These are phyloP conservation scores for Penicillium tannophilum DNA, from an alignment of 495 filamentous ascomycete genomes.

Conservation along the genomic window DNA sequence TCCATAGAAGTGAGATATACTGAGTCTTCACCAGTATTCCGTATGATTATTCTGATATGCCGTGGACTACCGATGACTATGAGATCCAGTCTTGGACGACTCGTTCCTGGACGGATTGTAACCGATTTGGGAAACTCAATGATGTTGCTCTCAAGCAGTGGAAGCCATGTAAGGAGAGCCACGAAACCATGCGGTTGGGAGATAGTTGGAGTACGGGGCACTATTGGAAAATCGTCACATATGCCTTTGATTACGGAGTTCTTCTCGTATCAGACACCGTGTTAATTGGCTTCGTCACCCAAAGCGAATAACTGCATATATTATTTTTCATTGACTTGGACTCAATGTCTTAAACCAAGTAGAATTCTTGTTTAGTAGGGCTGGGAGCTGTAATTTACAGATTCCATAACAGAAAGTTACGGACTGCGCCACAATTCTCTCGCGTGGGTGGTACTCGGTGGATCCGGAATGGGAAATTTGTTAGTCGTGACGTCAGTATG, in stretches of 20 bases:
- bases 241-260: neutral
- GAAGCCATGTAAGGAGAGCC: neutral
- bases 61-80: neutral
- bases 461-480: conserved; percentile 8
- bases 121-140: neutral
- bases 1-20: too few species aligned
- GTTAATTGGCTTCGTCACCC: neutral
- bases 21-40: too few species aligned
- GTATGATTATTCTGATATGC: too few species aligned
- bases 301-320: neutral
- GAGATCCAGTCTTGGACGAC: neutral
- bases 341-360: neutral
- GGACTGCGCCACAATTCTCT: conserved; percentile 20
- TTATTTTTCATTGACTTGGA: neutral
- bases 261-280: neutral
- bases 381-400: conserved; percentile 10
- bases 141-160: neutral
- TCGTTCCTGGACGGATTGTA: neutral
- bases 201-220: neutral
- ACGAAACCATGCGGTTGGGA: neutral
- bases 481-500: conserved; percentile 33
- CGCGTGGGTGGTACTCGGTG: conserved; percentile 17
- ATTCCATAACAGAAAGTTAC: neutral
- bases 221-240: neutral
- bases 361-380: neutral